phyloP scores from a whole-genome alignment of 352 stramenopile genomes.

The Globisporangium okanoganense region DNA sequence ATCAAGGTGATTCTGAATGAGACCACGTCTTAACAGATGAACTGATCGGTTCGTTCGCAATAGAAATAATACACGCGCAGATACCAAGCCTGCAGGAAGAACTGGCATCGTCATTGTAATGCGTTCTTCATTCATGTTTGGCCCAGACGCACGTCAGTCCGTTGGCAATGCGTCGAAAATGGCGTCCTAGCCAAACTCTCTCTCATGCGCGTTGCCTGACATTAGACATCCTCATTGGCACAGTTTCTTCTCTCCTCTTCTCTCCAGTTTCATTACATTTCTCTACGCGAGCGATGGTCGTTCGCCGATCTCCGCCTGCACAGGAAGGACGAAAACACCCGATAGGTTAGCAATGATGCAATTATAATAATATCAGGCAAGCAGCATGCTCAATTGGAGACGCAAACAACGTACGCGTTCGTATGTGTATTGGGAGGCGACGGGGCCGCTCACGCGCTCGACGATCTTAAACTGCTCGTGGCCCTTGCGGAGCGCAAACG shows the following conservation, averaged over 20 bases:
- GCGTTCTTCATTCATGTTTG: constrained; percentile 3
- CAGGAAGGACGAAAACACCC: neutral
- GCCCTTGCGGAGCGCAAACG: constrained; percentile 48
- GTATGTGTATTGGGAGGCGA: constrained; percentile 44
- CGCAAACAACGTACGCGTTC: constrained; percentile 36
- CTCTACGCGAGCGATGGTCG: constrained; percentile 48
- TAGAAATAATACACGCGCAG: neutral
- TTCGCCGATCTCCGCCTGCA: constrained; percentile 55
- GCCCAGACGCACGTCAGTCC: neutral
- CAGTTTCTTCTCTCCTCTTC: neutral
- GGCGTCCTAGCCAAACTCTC: neutral
- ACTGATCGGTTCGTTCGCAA: neutral
- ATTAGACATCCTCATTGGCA: no score
- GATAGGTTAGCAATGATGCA: neutral
- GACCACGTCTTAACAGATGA: neutral
- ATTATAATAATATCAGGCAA: no score
- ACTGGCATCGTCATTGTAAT: no score
- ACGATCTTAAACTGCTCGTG: constrained; percentile 35
- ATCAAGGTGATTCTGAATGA: constrained; percentile 30
- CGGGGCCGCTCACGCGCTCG: constrained; percentile 41
- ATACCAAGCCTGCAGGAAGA: no score
- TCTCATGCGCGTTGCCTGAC: neutral
- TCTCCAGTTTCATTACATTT: neutral
- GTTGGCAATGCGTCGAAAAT: constrained; percentile 3
- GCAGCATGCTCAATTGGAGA: no score